Evolutionary conservation across 2,329 filamentous ascomycete genomes (phyloP).

Genomic region (Microcyclosporella mali): DNA sequence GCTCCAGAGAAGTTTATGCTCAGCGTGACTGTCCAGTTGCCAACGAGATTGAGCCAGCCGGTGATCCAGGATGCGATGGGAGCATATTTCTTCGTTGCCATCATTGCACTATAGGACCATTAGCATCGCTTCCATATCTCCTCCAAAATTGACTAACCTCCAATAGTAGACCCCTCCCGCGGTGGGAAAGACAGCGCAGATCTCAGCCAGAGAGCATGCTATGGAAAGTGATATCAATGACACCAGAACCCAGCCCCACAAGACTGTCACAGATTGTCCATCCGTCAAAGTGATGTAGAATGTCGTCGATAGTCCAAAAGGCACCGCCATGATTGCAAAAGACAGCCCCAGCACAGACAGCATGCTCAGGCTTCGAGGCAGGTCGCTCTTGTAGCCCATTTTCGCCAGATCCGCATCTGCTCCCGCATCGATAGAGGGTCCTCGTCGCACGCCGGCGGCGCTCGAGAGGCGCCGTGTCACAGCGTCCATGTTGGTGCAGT

Average conservation of each 20-base stretch:
- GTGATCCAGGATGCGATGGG: constrained; percentile 64
- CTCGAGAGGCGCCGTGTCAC: constrained; percentile 13
- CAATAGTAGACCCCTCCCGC: constrained; percentile 65
- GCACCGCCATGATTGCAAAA: constrained; percentile 70
- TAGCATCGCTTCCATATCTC: no score
- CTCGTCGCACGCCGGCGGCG: constrained; percentile 1
- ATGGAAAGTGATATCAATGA: constrained; percentile 58
- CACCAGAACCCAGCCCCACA: constrained; percentile 65
- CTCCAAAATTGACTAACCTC: constrained; percentile 24
- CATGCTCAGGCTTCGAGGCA: constrained; percentile 63
- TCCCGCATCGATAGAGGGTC: constrained; percentile 29
- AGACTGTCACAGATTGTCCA: constrained; percentile 61
- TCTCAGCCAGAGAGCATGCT: constrained; percentile 61
- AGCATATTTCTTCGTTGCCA: constrained; percentile 57
- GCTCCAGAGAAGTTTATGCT: constrained; percentile 67
- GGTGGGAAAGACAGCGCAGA: constrained; percentile 63
- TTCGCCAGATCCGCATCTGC: constrained; percentile 54
- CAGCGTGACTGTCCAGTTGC: constrained; percentile 63
- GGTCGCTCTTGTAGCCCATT: constrained; percentile 63
- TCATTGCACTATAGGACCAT: constrained; percentile 47
- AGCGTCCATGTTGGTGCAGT: constrained; percentile 11
- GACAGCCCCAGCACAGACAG: constrained; percentile 62
- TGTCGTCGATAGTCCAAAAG: constrained; percentile 62
- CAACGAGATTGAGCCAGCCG: constrained; percentile 65
- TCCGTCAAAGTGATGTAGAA: constrained; percentile 63